Evolutionary conservation across 257 asterid genomes (phyloP).

Genomic region (Penstemon barbatus): DNA sequence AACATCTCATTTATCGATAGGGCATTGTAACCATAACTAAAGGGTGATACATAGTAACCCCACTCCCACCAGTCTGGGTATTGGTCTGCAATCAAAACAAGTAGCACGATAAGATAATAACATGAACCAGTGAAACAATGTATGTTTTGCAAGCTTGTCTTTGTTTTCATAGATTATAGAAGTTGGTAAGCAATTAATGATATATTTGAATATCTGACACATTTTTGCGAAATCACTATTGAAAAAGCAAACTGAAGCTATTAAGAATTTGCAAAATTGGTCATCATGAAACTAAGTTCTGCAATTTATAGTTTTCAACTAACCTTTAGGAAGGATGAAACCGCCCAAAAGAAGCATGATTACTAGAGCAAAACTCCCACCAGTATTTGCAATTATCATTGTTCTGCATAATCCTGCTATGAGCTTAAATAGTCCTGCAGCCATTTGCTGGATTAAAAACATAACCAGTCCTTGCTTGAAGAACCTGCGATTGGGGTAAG

Average conservation of each 20-base stretch:
- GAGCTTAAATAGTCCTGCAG: constrained; percentile 53
- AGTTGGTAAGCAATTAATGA: no score
- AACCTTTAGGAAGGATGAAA: constrained; percentile 62
- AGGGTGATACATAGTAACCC: constrained; percentile 72
- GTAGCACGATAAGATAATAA: not conserved
- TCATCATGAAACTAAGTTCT: not conserved
- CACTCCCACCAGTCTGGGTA: constrained; percentile 78
- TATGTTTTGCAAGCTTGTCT: no score
- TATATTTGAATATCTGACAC: no score
- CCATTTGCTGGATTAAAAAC: constrained; percentile 56
- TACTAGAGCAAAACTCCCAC: constrained; percentile 52
- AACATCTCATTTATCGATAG: constrained; percentile 63
- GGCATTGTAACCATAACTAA: constrained; percentile 59
- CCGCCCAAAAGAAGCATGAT: constrained; percentile 59
- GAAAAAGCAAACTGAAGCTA: no score
- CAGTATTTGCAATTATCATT: constrained; percentile 56
- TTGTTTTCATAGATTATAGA: no score
- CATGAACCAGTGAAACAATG: no score
- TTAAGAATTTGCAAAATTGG: no score
- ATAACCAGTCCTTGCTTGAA: constrained; percentile 59
- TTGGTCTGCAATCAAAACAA: constrained; percentile 36
- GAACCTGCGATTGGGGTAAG: constrained; percentile 40
- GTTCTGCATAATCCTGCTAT: constrained; percentile 55
- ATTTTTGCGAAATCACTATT: no score
- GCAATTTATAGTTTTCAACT: not conserved